These are phyloP conservation scores for Lepiota venenata DNA, from an alignment of 768 basidiomycete species.

Conservation along the genomic window DNA sequence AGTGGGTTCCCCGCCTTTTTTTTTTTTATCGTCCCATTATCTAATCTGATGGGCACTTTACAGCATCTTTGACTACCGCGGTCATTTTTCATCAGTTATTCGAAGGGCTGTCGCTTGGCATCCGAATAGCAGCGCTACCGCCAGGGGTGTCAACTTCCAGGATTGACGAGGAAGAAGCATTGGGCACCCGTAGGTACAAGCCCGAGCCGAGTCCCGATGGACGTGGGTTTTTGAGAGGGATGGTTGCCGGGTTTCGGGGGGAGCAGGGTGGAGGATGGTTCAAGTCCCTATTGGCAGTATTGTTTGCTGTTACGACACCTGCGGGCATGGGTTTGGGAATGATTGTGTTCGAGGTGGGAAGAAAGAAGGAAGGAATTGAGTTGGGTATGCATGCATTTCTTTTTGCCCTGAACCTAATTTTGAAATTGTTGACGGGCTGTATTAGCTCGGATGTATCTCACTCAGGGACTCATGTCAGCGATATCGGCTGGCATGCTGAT, in stretches of 20 bases:
- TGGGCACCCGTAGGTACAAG: not conserved
- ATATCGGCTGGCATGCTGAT: conserved; percentile 82
- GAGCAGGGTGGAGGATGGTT: conserved; percentile 30
- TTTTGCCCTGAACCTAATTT: too few species aligned
- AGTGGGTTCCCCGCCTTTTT: conserved; percentile 41
- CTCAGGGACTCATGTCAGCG: conserved; percentile 77
- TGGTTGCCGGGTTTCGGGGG: not conserved
- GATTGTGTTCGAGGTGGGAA: conserved; percentile 33
- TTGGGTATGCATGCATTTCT: conserved; percentile 16
- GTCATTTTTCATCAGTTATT: conserved; percentile 83
- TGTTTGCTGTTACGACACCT: conserved; percentile 77
- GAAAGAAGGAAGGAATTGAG: conserved; percentile 22
- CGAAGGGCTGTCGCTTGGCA: conserved; percentile 80
- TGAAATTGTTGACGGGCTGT: not conserved
- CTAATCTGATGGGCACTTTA: not conserved
- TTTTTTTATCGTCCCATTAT: not conserved
- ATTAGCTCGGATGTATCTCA: conserved; percentile 47
- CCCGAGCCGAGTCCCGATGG: not conserved
- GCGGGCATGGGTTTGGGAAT: conserved; percentile 63
- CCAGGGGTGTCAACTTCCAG: conserved; percentile 18
- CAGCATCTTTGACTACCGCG: conserved; percentile 71
- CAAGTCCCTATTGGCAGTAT: conserved; percentile 49
- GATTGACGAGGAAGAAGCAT: conserved; percentile 1
- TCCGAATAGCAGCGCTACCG: conserved; percentile 71
- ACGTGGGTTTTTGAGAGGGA: not conserved